A percentile compares a stretch with the other conserved stretches of the same genome.
Evolutionary conservation across 1,139 yeast genomes (phyloP).

Genomic region (Blastobotrys ciferrii): DNA sequence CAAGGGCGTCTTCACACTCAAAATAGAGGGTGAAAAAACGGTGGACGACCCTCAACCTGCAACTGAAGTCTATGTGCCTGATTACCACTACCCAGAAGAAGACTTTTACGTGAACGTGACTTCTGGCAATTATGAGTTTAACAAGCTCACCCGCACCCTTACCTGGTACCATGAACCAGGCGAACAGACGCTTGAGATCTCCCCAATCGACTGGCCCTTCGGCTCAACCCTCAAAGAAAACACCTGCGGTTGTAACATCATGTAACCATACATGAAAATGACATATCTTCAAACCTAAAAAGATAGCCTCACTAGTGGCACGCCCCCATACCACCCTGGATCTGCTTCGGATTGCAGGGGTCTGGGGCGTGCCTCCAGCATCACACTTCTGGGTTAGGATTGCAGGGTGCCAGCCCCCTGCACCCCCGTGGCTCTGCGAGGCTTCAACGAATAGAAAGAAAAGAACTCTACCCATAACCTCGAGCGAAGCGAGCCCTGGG

Average conservation of each 20-base stretch:
- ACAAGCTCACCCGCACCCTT: conserved; percentile 52
- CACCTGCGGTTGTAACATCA: conserved; percentile 13
- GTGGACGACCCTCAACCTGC: conserved; percentile 19
- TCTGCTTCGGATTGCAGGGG: too few species aligned
- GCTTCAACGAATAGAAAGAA: too few species aligned
- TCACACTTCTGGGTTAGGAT: too few species aligned
- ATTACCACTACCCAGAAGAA: conserved; percentile 58
- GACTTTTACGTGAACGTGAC: conserved; percentile 44
- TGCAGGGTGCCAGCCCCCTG: too few species aligned
- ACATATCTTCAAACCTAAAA: too few species aligned
- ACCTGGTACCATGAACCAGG: conserved; percentile 67
- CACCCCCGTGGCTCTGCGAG: too few species aligned
- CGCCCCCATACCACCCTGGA: too few species aligned
- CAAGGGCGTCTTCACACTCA: conserved; percentile 47
- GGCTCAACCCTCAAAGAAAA: conserved; percentile 1
- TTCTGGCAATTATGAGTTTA: conserved; percentile 55
- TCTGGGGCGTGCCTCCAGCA: too few species aligned
- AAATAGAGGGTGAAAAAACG: conserved; percentile 36
- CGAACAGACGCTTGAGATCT: conserved; percentile 32
- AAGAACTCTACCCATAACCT: too few species aligned
- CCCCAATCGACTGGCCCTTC: conserved; percentile 11
- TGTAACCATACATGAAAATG: conserved; percentile 11
- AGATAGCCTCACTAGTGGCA: too few species aligned
- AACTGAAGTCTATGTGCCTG: conserved; percentile 65
- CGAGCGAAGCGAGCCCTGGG: too few species aligned